Conservation (phyloP, 306 rosid species). For the Vicia villosa region DNA sequence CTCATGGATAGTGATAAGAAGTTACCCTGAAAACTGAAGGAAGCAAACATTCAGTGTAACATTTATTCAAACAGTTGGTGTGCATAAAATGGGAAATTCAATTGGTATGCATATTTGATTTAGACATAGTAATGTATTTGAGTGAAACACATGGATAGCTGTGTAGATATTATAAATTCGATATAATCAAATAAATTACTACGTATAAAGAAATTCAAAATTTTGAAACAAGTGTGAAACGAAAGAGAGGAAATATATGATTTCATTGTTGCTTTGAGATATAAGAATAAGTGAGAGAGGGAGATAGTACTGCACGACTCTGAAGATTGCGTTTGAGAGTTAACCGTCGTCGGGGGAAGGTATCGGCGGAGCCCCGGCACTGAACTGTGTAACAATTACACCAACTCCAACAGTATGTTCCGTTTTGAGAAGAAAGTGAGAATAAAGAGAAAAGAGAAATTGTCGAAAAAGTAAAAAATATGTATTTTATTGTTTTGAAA, state of each 20-base stretch:
- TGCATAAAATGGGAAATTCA: slow-evolving; percentile 1
- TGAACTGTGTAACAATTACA: neutral
- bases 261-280: neutral
- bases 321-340: neutral
- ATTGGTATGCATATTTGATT: neutral
- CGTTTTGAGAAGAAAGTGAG: neutral
- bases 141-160: neutral
- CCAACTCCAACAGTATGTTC: neutral
- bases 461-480: no score
- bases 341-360: neutral
- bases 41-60: slow-evolving; percentile 20
- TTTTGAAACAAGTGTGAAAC: neutral
- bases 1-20: slow-evolving; percentile 39
- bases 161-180: neutral
- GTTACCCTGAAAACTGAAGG: slow-evolving; percentile 29
- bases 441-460: no score
- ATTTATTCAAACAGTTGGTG: slow-evolving; percentile 38
- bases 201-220: neutral
- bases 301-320: neutral
- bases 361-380: neutral
- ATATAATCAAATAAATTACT: neutral
- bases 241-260: neutral
- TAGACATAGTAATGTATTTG: neutral
- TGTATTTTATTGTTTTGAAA: no score
- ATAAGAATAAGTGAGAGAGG: neutral